These are phyloP conservation scores for Colletotrichum lentis DNA, from an alignment of 2,329 filamentous ascomycete genomes.

Conservation along the genomic window DNA sequence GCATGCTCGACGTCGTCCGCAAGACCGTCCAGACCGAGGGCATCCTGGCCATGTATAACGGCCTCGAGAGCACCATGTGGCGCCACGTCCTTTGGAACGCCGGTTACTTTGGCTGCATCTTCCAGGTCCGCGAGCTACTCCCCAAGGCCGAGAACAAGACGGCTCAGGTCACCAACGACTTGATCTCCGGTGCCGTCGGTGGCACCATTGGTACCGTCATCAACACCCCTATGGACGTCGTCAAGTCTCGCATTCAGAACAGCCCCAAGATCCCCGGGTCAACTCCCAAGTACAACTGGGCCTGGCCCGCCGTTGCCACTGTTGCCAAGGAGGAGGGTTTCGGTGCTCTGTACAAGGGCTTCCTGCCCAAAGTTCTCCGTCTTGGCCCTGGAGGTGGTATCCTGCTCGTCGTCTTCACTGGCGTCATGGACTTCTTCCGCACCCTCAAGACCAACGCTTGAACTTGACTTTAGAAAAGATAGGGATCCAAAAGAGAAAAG, in stretches of 20 bases:
- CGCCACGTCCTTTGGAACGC: slow-evolving; percentile 90
- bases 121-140: slow-evolving; percentile 88
- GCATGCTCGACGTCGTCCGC: slow-evolving; percentile 79
- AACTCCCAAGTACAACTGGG: slow-evolving; percentile 98
- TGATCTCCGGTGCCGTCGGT: slow-evolving; percentile 85
- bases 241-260: slow-evolving; percentile 99
- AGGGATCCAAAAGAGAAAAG: not conserved
- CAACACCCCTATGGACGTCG: slow-evolving; percentile 96
- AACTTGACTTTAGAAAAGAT: not conserved
- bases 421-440: slow-evolving; percentile 92
- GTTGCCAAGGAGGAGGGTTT: slow-evolving; percentile 96
- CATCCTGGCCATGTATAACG: slow-evolving; percentile 89
- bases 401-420: slow-evolving; percentile 85
- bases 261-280: slow-evolving; percentile 82
- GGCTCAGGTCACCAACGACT: slow-evolving; percentile 83
- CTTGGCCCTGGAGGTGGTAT: slow-evolving; percentile 69
- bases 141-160: slow-evolving; percentile 83
- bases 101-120: slow-evolving; percentile 98
- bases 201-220: slow-evolving; percentile 88
- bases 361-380: slow-evolving; percentile 83
- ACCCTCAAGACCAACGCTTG: slow-evolving; percentile 54
- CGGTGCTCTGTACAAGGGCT: slow-evolving; percentile 93
- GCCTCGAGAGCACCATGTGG: slow-evolving; percentile 96
- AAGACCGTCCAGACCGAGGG: slow-evolving; percentile 89
- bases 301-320: slow-evolving; percentile 84